phyloP scores from a whole-genome alignment of 2,329 filamentous ascomycete species.

The Lizonia empirigonia region DNA sequence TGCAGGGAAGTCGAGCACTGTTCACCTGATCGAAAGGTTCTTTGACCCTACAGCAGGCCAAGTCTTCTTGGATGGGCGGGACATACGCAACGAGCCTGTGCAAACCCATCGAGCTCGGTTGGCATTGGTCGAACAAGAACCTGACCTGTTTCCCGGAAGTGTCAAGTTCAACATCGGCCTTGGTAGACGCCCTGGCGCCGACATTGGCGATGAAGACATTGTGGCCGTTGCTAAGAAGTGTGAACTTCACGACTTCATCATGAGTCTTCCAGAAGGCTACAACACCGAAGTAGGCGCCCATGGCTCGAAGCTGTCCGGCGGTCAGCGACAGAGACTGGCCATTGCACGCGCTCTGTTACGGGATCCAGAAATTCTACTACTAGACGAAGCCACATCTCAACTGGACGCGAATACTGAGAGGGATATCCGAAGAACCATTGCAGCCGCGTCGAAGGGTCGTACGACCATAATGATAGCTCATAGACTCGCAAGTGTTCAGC shows the following conservation, averaged over 20 bases:
- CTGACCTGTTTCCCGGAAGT: constrained; percentile 53
- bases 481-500: constrained; percentile 75
- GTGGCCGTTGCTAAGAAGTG: constrained; percentile 49
- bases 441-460: constrained; percentile 49
- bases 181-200: constrained; percentile 41
- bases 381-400: constrained; percentile 56
- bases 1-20: constrained; percentile 54
- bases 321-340: constrained; percentile 54
- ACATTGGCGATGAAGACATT: constrained; percentile 35
- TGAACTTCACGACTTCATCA: constrained; percentile 56
- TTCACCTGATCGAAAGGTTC: constrained; percentile 55
- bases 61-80: constrained; percentile 50
- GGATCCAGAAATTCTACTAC: constrained; percentile 53
- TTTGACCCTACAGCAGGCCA: constrained; percentile 50
- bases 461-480: constrained; percentile 80
- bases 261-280: constrained; percentile 54
- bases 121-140: constrained; percentile 53
- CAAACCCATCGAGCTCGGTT: constrained; percentile 47
- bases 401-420: constrained; percentile 54
- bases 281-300: constrained; percentile 53
- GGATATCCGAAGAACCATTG: constrained; percentile 51
- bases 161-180: constrained; percentile 53
- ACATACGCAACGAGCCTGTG: constrained; percentile 49
- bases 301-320: constrained; percentile 53
- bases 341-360: constrained; percentile 55